Evolutionary conservation across 73 alveolate genomes (phyloP), one percentile per base, ranked within the genome.

Genomic region (Halteria grandinella): DNA sequence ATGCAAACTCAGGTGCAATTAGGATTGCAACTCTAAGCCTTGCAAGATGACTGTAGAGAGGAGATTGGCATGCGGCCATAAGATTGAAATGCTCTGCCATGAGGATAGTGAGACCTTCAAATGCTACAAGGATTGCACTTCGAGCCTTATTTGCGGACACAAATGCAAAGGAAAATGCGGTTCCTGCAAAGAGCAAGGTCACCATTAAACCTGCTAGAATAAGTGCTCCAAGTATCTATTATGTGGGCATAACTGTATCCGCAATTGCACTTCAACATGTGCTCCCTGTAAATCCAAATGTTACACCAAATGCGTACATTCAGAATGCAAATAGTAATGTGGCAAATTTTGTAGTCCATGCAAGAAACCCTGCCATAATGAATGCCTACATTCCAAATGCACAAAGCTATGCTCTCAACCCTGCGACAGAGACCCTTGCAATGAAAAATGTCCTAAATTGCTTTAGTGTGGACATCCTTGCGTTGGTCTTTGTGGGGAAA

Each of bases 401-500:
- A 23, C 52, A 0, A 79, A 64, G 55, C n/a, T 40, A 1, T 90
- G 97, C 85, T 52, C 70, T 44, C 62, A 90, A 63, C 71, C 55
- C 59, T 90, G 97, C 60, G 51, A 37, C 74, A 75, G 49, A 45
- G 80, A 52, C 48, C 86, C 82, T 23, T 90, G 97, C 58, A 74
- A 73, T 63, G 58, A 70, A 55, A 49, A 78, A 47, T 90, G 97
- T 55, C 51, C 39, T 17, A 62, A 47, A 55, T 41, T 1, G 12
- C 62, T 87, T 69, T 57, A 81, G 59, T 90, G 97, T 50, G 85
- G 79, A 0, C 94, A 87, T 69, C 77, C 80, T 49, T 90, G 97
- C 36, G 69, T 86, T 45, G 97, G 97, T 17, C 31, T 91, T 25
- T 91, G 97, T 83, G 97, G 97, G 5, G 97, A 91, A 25, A 83